A percentile compares a stretch with the other conserved stretches of the same genome.
Conservation (phyloP, 225 moss, liverwort and hornwort species). For the Climacium dendroides region DNA sequence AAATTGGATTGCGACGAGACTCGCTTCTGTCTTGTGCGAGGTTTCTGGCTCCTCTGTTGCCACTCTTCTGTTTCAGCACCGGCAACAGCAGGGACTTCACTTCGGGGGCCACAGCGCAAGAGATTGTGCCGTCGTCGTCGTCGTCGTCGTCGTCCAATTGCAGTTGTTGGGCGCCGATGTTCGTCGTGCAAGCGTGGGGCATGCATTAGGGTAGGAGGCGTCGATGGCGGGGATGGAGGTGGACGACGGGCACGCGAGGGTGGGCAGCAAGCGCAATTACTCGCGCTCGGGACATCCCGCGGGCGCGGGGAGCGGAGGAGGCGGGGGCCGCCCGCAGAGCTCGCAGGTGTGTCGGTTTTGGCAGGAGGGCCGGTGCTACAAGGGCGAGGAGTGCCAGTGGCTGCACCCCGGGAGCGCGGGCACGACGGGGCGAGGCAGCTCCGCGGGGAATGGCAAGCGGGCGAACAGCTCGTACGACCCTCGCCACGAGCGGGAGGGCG, state of each 20-base stretch:
- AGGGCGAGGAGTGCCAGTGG: conserved; percentile 91
- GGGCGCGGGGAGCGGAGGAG: conserved; percentile 15
- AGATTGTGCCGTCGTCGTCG: background rate
- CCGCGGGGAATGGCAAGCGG: conserved; percentile 55
- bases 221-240: conserved; percentile 96
- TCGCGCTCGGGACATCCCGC: conserved; percentile 40
- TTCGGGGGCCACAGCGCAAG: background rate
- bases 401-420: conserved; percentile 77
- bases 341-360: conserved; percentile 86
- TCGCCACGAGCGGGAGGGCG: conserved; percentile 12
- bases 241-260: conserved; percentile 73
- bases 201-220: conserved; percentile 2
- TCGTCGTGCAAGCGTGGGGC: background rate
- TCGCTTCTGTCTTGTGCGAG: background rate
- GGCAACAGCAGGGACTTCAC: background rate
- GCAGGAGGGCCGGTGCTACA: conserved; percentile 78
- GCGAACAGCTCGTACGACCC: conserved; percentile 41
- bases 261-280: conserved; percentile 80
- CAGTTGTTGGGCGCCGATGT: background rate
- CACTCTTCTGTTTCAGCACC: background rate
- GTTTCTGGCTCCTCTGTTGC: background rate
- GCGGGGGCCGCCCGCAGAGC: conserved; percentile 1
- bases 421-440: conserved; percentile 67
- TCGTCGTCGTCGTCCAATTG: background rate
- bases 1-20: background rate